Conservation (phyloP, 2,329 filamentous ascomycete species). For the Fusarium hainanense region DNA sequence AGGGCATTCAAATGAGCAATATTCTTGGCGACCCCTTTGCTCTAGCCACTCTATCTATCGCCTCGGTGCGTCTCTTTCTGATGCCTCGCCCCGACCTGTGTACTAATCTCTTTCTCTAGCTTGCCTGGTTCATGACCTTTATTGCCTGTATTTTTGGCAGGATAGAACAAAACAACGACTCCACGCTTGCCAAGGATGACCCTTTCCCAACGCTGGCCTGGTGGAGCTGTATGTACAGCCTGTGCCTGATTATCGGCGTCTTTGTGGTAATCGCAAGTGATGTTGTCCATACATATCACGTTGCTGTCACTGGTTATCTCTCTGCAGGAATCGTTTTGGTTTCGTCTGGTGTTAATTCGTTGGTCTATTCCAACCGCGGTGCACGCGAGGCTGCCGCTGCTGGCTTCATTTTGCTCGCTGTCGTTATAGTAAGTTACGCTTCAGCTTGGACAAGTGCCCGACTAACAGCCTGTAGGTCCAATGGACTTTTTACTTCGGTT, state of each 20-base stretch:
- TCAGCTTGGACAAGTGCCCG: background rate
- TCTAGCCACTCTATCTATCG: slow-evolving; percentile 91
- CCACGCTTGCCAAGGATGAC: slow-evolving; percentile 26
- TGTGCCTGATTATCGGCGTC: slow-evolving; percentile 84
- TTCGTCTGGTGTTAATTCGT: slow-evolving; percentile 84
- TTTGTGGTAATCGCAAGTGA: slow-evolving; percentile 87
- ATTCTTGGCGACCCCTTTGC: slow-evolving; percentile 97
- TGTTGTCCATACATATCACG: slow-evolving; percentile 86
- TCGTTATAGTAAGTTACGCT: slow-evolving; percentile 80
- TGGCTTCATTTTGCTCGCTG: slow-evolving; percentile 92
- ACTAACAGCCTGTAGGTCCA: slow-evolving; percentile 72
- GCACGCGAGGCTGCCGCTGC: slow-evolving; percentile 88
- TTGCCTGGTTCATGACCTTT: slow-evolving; percentile 95
- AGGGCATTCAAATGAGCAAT: slow-evolving; percentile 82
- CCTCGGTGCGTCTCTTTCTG: slow-evolving; percentile 72
- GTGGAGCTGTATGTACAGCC: slow-evolving; percentile 89
- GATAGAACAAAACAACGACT: slow-evolving; percentile 56
- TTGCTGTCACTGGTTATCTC: slow-evolving; percentile 90
- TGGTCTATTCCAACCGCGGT: slow-evolving; percentile 80
- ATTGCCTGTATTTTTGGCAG: slow-evolving; percentile 83
- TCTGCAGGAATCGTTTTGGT: slow-evolving; percentile 85
- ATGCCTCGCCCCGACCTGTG: background rate
- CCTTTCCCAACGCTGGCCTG: slow-evolving; percentile 87
- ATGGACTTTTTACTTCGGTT: slow-evolving; percentile 99
- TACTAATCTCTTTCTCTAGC: slow-evolving; percentile 62